These are phyloP conservation scores for Chalciporus sphaerocephalus DNA, from an alignment of 768 basidiomycete species.

Conservation along the genomic window DNA sequence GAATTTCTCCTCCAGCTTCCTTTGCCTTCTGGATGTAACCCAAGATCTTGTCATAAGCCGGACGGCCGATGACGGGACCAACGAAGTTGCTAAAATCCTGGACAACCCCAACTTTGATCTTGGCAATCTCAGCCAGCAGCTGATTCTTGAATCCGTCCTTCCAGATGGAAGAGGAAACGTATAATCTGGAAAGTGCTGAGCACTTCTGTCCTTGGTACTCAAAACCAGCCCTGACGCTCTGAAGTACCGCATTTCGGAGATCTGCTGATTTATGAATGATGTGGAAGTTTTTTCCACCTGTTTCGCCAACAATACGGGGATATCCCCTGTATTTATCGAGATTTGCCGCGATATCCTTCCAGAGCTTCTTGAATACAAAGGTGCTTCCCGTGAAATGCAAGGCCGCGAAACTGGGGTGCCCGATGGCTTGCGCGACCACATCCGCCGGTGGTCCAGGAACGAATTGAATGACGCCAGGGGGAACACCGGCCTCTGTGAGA, in stretches of 20 bases:
- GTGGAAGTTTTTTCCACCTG: slow-evolving; percentile 99
- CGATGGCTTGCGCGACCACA: slow-evolving; percentile 80
- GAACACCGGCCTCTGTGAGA: slow-evolving; percentile 89
- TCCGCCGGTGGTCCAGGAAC: slow-evolving; percentile 85
- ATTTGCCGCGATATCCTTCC: slow-evolving; percentile 92
- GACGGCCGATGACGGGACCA: slow-evolving; percentile 93
- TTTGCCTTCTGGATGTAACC: slow-evolving; percentile 84
- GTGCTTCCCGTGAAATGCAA: slow-evolving; percentile 98
- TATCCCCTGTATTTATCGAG: slow-evolving; percentile 84
- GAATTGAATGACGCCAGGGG: slow-evolving; percentile 94
- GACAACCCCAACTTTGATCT: slow-evolving; percentile 80
- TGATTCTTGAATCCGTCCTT: slow-evolving; percentile 78
- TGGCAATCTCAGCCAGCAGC: slow-evolving; percentile 67
- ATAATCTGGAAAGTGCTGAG: slow-evolving; percentile 86
- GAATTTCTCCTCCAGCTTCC: slow-evolving; percentile 81
- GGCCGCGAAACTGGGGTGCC: slow-evolving; percentile 74
- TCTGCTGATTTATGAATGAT: slow-evolving; percentile 85
- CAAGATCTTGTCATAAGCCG: slow-evolving; percentile 85
- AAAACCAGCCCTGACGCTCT: slow-evolving; percentile 83
- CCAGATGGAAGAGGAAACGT: slow-evolving; percentile 89
- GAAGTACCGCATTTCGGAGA: slow-evolving; percentile 82
- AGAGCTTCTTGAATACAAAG: slow-evolving; percentile 88
- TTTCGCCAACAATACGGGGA: slow-evolving; percentile 96
- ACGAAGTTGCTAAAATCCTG: slow-evolving; percentile 82
- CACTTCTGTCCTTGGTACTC: slow-evolving; percentile 99